phyloP scores from a whole-genome alignment of 2,329 filamentous ascomycete genomes.

The Ploettnerulaceae sp. region DNA sequence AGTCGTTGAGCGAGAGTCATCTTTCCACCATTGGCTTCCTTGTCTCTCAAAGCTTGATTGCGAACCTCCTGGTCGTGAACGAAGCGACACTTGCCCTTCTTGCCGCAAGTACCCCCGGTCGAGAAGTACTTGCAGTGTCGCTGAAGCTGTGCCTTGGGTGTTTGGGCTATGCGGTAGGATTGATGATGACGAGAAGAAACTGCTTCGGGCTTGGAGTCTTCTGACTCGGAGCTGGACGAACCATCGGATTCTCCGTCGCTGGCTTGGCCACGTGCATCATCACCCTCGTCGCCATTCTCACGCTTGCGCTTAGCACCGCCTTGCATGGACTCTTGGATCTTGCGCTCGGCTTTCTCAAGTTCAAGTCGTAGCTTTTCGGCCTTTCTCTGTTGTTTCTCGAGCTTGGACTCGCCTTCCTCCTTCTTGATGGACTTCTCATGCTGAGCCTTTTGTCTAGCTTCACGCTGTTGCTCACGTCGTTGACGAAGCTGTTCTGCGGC shows the following conservation, averaged over 20 bases:
- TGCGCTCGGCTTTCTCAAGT: conserved; percentile 62
- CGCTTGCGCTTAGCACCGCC: conserved; percentile 65
- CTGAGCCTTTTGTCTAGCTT: conserved; percentile 35
- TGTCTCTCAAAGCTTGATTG: conserved; percentile 58
- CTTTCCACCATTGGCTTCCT: conserved; percentile 59
- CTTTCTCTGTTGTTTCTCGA: conserved; percentile 50
- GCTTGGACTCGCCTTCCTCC: conserved; percentile 46
- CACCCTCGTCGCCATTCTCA: conserved; percentile 61
- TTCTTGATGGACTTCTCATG: conserved; percentile 36
- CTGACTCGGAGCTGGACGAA: conserved; percentile 43
- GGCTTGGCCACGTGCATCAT: conserved; percentile 47
- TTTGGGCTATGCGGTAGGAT: conserved; percentile 37
- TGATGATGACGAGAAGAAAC: conserved; percentile 43
- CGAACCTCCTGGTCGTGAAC: conserved; percentile 61
- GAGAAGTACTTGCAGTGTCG: conserved; percentile 69
- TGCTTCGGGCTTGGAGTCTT: conserved; percentile 55
- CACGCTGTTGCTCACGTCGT: conserved; percentile 30
- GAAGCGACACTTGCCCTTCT: conserved; percentile 72
- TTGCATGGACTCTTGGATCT: conserved; percentile 37
- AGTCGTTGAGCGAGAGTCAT: conserved; percentile 63
- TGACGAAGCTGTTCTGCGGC: conserved; percentile 48
- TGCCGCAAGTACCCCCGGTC: conserved; percentile 63
- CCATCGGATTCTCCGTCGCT: conserved; percentile 30
- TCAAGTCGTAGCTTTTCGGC: conserved; percentile 59
- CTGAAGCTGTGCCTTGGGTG: conserved; percentile 54